Evolutionary conservation across 2,329 filamentous ascomycete species (phyloP).

Genomic region (Byssoonygena ceratinophila): DNA sequence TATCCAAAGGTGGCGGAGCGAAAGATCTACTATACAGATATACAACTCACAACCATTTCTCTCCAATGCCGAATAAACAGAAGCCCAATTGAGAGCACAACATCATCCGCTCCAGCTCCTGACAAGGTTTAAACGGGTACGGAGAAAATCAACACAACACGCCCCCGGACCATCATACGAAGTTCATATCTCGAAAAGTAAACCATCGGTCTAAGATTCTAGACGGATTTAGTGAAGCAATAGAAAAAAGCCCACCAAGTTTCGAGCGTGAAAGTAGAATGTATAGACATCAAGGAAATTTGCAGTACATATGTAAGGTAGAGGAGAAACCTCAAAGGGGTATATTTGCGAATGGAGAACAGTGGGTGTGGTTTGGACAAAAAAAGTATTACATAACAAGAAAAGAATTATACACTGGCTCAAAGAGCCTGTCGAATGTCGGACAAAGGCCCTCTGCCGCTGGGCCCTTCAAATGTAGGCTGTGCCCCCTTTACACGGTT

Average conservation of each 20-base stretch:
- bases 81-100: neutral
- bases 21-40: neutral
- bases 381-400: neutral
- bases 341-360: neutral
- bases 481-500: slow-evolving; percentile 42
- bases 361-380: neutral
- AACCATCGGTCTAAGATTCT: neutral
- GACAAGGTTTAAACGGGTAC: neutral
- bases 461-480: slow-evolving; percentile 13
- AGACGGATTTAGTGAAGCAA: neutral
- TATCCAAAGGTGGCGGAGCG: neutral
- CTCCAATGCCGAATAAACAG: too few relatives aligned
- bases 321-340: neutral
- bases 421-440: slow-evolving; percentile 4
- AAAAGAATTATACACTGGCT: neutral
- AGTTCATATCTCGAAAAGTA: neutral
- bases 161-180: neutral
- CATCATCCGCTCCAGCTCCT: neutral
- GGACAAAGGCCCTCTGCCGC: slow-evolving; percentile 8
- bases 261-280: neutral
- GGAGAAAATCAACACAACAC: neutral
- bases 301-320: neutral
- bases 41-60: too few relatives aligned
- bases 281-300: neutral
- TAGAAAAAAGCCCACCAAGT: neutral